A percentile compares a stretch with the other conserved stretches of the same genome.
Conservation (phyloP, 2,329 filamentous ascomycete species). For the Curvularia verruculosa region DNA sequence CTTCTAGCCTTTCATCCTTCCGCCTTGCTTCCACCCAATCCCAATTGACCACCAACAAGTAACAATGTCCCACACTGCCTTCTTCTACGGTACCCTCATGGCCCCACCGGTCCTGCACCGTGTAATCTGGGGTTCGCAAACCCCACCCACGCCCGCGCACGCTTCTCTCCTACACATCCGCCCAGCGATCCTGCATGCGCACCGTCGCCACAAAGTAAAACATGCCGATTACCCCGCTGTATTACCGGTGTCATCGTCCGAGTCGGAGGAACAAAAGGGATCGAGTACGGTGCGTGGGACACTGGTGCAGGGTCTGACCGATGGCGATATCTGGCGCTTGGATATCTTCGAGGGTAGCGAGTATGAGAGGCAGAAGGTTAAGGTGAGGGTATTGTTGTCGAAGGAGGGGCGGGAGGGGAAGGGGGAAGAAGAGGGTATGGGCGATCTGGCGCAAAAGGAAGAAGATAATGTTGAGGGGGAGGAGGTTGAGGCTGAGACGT, state of each 20-base stretch:
- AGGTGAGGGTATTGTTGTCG: conserved; percentile 49
- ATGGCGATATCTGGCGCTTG: conserved; percentile 74
- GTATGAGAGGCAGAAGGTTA: conserved; percentile 64
- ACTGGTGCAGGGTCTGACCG: conserved; percentile 76
- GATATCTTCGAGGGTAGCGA: conserved; percentile 83
- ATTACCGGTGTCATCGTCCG: conserved; percentile 49
- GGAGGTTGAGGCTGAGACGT: conserved; percentile 54
- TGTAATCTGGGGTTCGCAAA: conserved; percentile 72
- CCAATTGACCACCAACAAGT: background rate
- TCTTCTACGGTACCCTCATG: conserved; percentile 79
- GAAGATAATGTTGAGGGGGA: conserved; percentile 43
- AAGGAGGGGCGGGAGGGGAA: conserved; percentile 15
- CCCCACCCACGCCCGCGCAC: conserved; percentile 57
- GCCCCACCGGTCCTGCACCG: conserved; percentile 84
- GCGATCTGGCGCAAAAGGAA: conserved; percentile 32
- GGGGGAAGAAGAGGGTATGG: conserved; percentile 24
- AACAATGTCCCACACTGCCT: conserved; percentile 58
- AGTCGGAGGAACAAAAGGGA: background rate
- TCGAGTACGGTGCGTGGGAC: conserved; percentile 72
- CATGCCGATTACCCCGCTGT: conserved; percentile 83
- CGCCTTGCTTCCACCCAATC: too few relatives aligned
- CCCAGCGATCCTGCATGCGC: conserved; percentile 76
- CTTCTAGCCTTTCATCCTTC: too few relatives aligned
- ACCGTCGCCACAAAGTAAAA: conserved; percentile 73
- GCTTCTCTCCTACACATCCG: conserved; percentile 65